These are phyloP conservation scores for Xylariaceae sp. DNA, from an alignment of 2,329 filamentous ascomycete species.

Conservation along the genomic window DNA sequence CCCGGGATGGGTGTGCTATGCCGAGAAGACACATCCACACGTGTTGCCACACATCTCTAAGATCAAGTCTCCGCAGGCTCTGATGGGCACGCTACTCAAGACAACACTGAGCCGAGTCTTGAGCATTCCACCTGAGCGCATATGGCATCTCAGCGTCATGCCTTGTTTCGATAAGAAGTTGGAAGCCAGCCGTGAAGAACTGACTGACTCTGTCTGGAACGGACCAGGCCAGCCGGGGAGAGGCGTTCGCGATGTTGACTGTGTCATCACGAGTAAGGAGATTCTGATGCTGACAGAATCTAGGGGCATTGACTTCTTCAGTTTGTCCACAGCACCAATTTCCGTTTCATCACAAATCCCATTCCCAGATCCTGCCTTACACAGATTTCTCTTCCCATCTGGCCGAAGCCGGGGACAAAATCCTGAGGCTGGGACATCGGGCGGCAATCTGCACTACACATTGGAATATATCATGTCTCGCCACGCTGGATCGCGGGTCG, in stretches of 20 bases:
- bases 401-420: constrained; percentile 40
- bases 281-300: constrained; percentile 84
- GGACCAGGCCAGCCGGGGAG: constrained; percentile 45
- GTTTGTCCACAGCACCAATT: constrained; percentile 60
- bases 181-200: constrained; percentile 88
- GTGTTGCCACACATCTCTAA: constrained; percentile 86
- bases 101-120: constrained; percentile 73
- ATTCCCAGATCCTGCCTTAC: constrained; percentile 72
- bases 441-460: constrained; percentile 84
- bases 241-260: constrained; percentile 85
- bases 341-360: constrained; percentile 42
- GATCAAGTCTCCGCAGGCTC: constrained; percentile 89
- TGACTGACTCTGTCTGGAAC: constrained; percentile 77
- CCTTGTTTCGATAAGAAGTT: constrained; percentile 99
- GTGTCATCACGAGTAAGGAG: constrained; percentile 95
- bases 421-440: constrained; percentile 71
- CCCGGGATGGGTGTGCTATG: constrained; percentile 98
- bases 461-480: constrained; percentile 70
- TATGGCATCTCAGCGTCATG: constrained; percentile 97
- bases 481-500: constrained; percentile 69
- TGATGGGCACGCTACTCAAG: constrained; percentile 88
- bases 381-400: constrained; percentile 72
- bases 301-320: constrained; percentile 73
- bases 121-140: constrained; percentile 70
- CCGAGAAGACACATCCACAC: constrained; percentile 95